Base-by-base conservation (phyloP, 345 rosid genomes). In the Eucalyptus tenuipes region DNA sequence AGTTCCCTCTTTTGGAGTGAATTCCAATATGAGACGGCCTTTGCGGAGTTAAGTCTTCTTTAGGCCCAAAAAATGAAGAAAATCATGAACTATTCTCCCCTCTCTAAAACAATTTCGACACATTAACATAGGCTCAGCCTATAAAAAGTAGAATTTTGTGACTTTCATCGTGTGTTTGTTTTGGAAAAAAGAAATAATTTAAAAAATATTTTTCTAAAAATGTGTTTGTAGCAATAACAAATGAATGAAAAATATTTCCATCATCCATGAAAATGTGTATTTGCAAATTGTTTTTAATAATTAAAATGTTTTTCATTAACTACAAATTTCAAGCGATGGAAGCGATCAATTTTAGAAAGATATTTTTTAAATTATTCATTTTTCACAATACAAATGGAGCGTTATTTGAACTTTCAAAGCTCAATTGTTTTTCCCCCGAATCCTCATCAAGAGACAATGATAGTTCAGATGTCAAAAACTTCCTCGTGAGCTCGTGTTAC, bases 211-310 rank as follows among this genome's bases (percentile, higher is more conserved):
- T 52, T 18, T 52, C 10, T 52, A 52, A 20, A 52, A 52, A 7
- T 52, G 25, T 52, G 25, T 8, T 52, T 8, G 57, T 52, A 52
- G 57, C 27, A 59, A 59, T 11, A 59, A 59, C 27, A 59, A 59
- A 6, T 27, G 14, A 11, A 59, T 11, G 14, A 11, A 59, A 59
- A 59, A 27, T 59, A 27, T 59, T 55, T 59, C 4, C 4, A 59
- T 59, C 3, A 0, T 59, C 4, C 31, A 11, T 11, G n/a, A 59
- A 29, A 64, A 64, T 13, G 33, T 31, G 0, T 29, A 29, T 1
- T 13, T 15, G 9, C 7, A 29, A 64, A 64, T 64, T 52, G 57
- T 52, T 64, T 3, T n/a, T 64, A 31, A 64, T 13, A 27, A 27
- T 59, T 12, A 27, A 59, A 59, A 59, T 1, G 5, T 59, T 59